Conservation (phyloP, 306 rosid species). For the Cucumis hystrix region DNA sequence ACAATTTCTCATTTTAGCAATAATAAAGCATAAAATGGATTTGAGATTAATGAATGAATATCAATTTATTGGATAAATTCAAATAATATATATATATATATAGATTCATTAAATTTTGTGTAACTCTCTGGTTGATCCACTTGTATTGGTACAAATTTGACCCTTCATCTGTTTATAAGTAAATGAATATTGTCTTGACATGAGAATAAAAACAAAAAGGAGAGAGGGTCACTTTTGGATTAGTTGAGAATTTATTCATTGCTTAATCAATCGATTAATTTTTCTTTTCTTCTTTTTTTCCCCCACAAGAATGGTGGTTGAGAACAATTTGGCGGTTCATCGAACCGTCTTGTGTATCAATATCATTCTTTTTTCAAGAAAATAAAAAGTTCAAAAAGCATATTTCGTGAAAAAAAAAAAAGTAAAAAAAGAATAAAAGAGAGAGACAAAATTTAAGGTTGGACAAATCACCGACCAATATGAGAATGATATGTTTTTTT, state of each 20-base stretch:
- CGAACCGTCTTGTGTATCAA: neutral
- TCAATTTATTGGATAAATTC: neutral
- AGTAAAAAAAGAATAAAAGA: neutral
- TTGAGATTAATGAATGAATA: neutral
- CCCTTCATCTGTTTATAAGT: neutral
- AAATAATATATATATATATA: no score
- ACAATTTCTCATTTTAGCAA: neutral
- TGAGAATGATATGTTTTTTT: neutral
- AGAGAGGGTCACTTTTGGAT: neutral
- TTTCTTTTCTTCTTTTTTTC: neutral
- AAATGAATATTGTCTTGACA: neutral
- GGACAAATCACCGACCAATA: slow-evolving; percentile 9
- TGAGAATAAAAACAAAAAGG: slow-evolving; percentile 1
- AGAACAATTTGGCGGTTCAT: slow-evolving; percentile 61
- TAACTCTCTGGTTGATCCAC: neutral
- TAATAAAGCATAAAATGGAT: neutral
- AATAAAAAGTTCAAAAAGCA: neutral
- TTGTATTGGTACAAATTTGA: neutral
- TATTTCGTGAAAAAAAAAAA: neutral
- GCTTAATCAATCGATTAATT: neutral
- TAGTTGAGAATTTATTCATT: slow-evolving; percentile 8
- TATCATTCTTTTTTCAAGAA: neutral
- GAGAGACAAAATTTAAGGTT: neutral
- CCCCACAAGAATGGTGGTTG: slow-evolving; percentile 41
- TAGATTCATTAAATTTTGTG: neutral